Evolutionary conservation across 116 monocot species (phyloP), one percentile per base, ranked within the genome.

Genomic region (Cymodocea nodosa): DNA sequence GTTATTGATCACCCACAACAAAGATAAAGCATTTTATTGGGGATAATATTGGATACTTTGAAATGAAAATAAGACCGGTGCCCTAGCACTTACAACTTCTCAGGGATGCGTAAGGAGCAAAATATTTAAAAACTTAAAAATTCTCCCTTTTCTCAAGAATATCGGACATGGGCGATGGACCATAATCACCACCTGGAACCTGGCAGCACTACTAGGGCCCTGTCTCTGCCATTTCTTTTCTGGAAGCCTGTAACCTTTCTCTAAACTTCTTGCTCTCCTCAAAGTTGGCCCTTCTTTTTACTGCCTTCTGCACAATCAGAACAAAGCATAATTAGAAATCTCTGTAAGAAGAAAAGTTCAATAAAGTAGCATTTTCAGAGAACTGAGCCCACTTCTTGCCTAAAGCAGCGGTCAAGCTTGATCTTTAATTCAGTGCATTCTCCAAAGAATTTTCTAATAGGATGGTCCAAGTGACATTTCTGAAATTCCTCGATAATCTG

Each of bases 201-300:
- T 44, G 17, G 8, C 20, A 23, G 23, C 0, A 49, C 60, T 20
- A 63, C 39, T 65, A 17, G 20, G 61, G 14, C 37, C 52, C 63
- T 75, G 77, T 72, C 59, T 80, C 82, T n/a, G 77, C 71, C 66
- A 80, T 78, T 60, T 89, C 82, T 73, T 86, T 93, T 70, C 82
- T 85, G 62, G 89, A 82, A 63, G 93, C 84, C 15, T 84, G 81
- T 56, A 93, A 40, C 51, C 69, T 75, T 65, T 93, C 93, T 74
- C 78, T 89, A 23, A 93, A 73, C 53, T 82, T 93, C 72, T 85
- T 93, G 62, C 93, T 93, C 68, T 83, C 84, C 72, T 93, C 93
- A 63, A 84, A 86, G 51, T 93, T 93, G 4, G 68, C 81, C 76
- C 86, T 93, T 60, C 89, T 70, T 60, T 86, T 94, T 54, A 94